Conservation (phyloP, 768 basidiomycete species). For the Boletellus ananas region DNA sequence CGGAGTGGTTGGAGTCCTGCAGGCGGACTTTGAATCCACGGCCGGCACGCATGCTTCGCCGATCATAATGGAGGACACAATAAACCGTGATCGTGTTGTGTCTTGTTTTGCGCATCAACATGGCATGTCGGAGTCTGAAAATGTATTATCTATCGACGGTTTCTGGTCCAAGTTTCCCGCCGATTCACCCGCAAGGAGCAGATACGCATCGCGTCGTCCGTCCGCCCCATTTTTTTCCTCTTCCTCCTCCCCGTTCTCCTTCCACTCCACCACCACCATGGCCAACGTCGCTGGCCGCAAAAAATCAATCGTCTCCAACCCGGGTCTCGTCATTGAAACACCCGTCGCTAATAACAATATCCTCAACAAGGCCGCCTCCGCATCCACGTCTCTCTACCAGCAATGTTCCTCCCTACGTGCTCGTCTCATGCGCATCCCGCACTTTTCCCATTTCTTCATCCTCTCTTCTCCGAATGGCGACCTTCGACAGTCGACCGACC, state of each 20-base stretch:
- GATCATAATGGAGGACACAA: background rate
- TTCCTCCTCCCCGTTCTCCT: background rate
- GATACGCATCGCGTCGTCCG: conserved; percentile 1
- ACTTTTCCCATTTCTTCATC: conserved; percentile 67
- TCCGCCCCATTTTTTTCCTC: background rate
- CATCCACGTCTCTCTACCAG: conserved; percentile 86
- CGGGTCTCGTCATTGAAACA: conserved; percentile 66
- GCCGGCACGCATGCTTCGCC: conserved; percentile 7
- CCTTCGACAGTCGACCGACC: conserved; percentile 76
- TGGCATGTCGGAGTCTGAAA: conserved; percentile 27
- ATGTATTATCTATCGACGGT: conserved; percentile 27
- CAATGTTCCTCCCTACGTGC: conserved; percentile 79
- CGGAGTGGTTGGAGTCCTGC: conserved; percentile 30
- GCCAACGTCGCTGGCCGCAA: conserved; percentile 63
- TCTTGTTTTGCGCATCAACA: conserved; percentile 29
- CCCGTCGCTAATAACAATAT: conserved; percentile 78
- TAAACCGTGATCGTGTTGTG: conserved; percentile 14
- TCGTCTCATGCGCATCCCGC: conserved; percentile 73
- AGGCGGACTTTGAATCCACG: conserved; percentile 18
- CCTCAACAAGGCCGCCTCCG: conserved; percentile 87
- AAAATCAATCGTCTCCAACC: conserved; percentile 70
- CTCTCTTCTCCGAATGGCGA: conserved; percentile 55
- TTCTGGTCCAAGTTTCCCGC: conserved; percentile 6
- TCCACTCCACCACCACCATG: conserved; percentile 30
- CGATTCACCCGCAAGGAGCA: conserved; percentile 8